These are phyloP conservation scores for Camellia sinensis DNA, from an alignment of 148 eudicot genomes.

Conservation along the genomic window DNA sequence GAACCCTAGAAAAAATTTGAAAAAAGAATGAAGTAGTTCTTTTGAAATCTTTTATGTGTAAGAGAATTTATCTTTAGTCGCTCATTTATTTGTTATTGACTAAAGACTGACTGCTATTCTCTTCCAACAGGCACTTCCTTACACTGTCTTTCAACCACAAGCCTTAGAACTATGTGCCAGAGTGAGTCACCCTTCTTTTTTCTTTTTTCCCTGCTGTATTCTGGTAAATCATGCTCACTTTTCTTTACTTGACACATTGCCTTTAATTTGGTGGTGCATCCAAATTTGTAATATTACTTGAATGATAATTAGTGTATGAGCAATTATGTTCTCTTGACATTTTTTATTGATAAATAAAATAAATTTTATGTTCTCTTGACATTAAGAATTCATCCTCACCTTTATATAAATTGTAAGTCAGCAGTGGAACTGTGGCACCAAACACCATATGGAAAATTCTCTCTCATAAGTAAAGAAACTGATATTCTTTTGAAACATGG, in stretches of 20 bases:
- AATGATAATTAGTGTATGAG: background rate
- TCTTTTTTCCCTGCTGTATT: background rate
- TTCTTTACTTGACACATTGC: constrained; percentile 6
- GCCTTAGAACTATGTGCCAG: constrained; percentile 91
- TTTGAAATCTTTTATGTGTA: background rate
- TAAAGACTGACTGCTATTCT: constrained; percentile 13
- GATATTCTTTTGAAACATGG: constrained; percentile 15
- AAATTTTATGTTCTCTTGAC: background rate
- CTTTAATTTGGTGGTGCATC: background rate
- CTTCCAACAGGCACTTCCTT: constrained; percentile 59
- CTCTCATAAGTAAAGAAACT: background rate
- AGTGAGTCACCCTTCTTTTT: constrained; percentile 40
- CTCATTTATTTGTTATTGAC: background rate
- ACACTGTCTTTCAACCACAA: constrained; percentile 70
- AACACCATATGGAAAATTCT: background rate
- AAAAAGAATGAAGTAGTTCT: background rate
- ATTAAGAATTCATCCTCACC: background rate
- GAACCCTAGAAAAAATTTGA: no score
- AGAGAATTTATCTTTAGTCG: no score
- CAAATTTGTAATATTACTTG: constrained; percentile 2
- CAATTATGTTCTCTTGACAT: background rate
- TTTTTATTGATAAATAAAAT: no score
- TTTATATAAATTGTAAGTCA: background rate
- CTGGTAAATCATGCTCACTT: constrained; percentile 3
- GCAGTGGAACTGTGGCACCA: background rate